Percentiles rank a stretch among this genome's conserved stretches.
These are phyloP conservation scores for Oryza glaberrima DNA, from an alignment of 176 grass and related monocot genomes.

Conservation along the genomic window DNA sequence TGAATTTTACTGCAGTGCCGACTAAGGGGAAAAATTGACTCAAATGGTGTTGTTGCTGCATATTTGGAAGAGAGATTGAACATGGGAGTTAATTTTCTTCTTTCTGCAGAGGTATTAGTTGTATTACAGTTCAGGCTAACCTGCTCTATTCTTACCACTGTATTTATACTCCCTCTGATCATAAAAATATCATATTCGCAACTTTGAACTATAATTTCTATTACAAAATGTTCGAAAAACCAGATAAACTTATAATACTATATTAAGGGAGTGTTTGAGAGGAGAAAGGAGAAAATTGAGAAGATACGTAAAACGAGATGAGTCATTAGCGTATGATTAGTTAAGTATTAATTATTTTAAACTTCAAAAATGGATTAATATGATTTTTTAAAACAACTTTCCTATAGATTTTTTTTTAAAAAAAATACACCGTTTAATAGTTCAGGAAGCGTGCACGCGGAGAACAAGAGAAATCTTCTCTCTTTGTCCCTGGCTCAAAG, in stretches of 20 bases:
- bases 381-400: too few species aligned
- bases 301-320: too few species aligned
- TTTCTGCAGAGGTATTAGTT: conserved; percentile 80
- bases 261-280: too few species aligned
- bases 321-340: too few species aligned
- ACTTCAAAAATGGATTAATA: too few species aligned
- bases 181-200: neutral
- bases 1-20: conserved; percentile 67
- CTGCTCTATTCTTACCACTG: neutral
- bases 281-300: too few species aligned
- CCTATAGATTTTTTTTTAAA: too few species aligned
- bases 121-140: neutral
- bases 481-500: too few species aligned
- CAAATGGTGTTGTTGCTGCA: conserved; percentile 80
- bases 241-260: neutral
- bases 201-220: neutral
- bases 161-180: neutral
- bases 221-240: neutral
- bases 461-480: too few species aligned
- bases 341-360: too few species aligned
- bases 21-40: conserved; percentile 94
- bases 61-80: conserved; percentile 92
- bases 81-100: conserved; percentile 98
- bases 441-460: too few species aligned
- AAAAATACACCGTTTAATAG: too few species aligned